Evolutionary conservation across 192 early-diverging fungal genomes (phyloP).

Genomic region (Obelidium mucronatum): DNA sequence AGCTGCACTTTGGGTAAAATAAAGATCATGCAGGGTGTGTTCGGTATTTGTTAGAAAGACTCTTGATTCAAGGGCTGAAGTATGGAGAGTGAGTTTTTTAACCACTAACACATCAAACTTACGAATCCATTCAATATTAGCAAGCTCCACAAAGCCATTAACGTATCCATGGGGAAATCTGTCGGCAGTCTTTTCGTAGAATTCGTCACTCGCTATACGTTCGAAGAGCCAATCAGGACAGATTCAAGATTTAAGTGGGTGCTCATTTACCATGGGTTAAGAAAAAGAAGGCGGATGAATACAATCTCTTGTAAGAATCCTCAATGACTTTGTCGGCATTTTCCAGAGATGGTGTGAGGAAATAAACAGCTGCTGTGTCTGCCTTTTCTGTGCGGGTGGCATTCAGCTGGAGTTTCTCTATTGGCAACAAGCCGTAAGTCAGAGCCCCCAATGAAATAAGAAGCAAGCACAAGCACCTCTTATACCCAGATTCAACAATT

Average conservation of each 20-base stretch:
- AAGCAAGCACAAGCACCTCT: slow-evolving; percentile 13
- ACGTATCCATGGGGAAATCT: slow-evolving; percentile 37
- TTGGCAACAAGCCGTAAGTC: not conserved
- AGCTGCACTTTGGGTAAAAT: slow-evolving; percentile 6
- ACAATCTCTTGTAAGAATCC: not conserved
- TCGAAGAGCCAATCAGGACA: not conserved
- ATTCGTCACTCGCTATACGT: not conserved
- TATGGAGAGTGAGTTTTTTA: not conserved
- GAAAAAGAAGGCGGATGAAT: slow-evolving; percentile 11
- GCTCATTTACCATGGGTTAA: slow-evolving; percentile 13
- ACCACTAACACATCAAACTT: slow-evolving; percentile 16
- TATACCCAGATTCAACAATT: slow-evolving; percentile 25
- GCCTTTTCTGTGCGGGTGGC: not conserved
- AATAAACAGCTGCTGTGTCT: slow-evolving; percentile 27
- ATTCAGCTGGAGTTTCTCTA: slow-evolving; percentile 18
- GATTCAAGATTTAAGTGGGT: no score
- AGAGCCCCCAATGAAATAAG: not conserved
- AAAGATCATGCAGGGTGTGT: slow-evolving; percentile 68
- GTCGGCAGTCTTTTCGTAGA: not conserved
- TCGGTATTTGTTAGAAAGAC: slow-evolving; percentile 75
- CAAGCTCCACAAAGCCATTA: slow-evolving; percentile 71
- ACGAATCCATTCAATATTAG: slow-evolving; percentile 82
- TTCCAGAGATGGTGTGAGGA: slow-evolving; percentile 20
- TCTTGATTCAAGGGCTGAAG: slow-evolving; percentile 65
- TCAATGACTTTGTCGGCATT: not conserved